phyloP scores from a whole-genome alignment of 2,329 filamentous ascomycete genomes.

The Colletotrichum eremochloae region DNA sequence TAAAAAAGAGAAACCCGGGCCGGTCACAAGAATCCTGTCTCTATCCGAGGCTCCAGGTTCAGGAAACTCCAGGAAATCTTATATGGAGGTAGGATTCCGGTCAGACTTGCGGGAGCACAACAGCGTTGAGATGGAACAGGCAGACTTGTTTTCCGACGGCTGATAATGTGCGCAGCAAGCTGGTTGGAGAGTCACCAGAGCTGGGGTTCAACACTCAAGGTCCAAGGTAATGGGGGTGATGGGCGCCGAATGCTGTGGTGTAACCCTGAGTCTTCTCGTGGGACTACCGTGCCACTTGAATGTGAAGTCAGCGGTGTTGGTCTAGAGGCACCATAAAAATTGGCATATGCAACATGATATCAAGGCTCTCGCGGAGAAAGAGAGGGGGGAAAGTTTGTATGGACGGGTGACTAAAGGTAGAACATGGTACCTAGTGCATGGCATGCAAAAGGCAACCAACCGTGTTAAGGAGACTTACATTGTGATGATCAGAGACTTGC shows the following conservation, averaged over 20 bases:
- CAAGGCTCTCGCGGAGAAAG: slow-evolving; percentile 12
- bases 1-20: slow-evolving; percentile 5
- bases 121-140: not conserved
- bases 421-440: not conserved
- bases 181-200: not conserved
- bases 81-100: slow-evolving; percentile 5
- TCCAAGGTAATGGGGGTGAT: not conserved
- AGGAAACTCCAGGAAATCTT: not conserved
- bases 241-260: slow-evolving; percentile 26
- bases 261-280: slow-evolving; percentile 15
- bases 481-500: slow-evolving; percentile 25
- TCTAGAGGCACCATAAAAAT: slow-evolving; percentile 9
- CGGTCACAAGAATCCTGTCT: slow-evolving; percentile 1
- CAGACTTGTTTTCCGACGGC: not conserved
- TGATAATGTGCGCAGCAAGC: slow-evolving; percentile 4
- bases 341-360: slow-evolving; percentile 8
- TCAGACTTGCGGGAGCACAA: slow-evolving; percentile 5
- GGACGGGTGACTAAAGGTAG: not conserved
- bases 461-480: slow-evolving; percentile 19
- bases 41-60: not conserved
- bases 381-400: not conserved
- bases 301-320: slow-evolving; percentile 4
- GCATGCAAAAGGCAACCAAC: slow-evolving; percentile 22
- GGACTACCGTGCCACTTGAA: slow-evolving; percentile 9
- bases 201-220: not conserved